These are phyloP conservation scores for Amauroascus niger DNA, from an alignment of 2,329 filamentous ascomycete genomes.

Conservation along the genomic window DNA sequence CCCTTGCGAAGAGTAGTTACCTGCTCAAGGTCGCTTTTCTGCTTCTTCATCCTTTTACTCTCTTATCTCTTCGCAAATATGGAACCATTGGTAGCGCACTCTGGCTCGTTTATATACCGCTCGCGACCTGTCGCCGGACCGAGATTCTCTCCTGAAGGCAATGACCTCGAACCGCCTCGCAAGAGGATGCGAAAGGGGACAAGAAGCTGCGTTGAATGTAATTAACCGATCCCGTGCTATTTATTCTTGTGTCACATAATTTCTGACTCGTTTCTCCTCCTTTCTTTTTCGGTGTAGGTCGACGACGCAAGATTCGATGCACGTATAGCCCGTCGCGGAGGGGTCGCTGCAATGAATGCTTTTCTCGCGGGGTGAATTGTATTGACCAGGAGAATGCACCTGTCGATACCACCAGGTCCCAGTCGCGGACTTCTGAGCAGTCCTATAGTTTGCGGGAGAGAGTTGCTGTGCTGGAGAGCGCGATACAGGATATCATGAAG, in stretches of 20 bases:
- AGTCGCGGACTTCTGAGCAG: conserved; percentile 20
- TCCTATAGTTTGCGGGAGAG: conserved; percentile 33
- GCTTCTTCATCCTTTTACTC: too few relatives aligned
- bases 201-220: conserved; percentile 37
- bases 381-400: conserved; percentile 33
- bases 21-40: too few relatives aligned
- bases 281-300: conserved; percentile 22
- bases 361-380: conserved; percentile 30
- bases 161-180: conserved; percentile 26
- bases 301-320: conserved; percentile 37
- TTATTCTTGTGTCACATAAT: too few relatives aligned
- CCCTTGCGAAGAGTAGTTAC: too few relatives aligned
- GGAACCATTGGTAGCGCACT: background rate
- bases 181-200: conserved; percentile 39
- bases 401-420: conserved; percentile 18
- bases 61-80: background rate
- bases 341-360: conserved; percentile 35
- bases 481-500: conserved; percentile 29
- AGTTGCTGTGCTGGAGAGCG: conserved; percentile 30
- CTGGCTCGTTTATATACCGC: background rate
- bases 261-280: background rate
- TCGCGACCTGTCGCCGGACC: conserved; percentile 12
- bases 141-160: conserved; percentile 16
- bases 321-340: conserved; percentile 29
- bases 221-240: background rate